Base-by-base conservation (phyloP, 2,329 filamentous ascomycete species). In the Dothistroma septosporum region DNA sequence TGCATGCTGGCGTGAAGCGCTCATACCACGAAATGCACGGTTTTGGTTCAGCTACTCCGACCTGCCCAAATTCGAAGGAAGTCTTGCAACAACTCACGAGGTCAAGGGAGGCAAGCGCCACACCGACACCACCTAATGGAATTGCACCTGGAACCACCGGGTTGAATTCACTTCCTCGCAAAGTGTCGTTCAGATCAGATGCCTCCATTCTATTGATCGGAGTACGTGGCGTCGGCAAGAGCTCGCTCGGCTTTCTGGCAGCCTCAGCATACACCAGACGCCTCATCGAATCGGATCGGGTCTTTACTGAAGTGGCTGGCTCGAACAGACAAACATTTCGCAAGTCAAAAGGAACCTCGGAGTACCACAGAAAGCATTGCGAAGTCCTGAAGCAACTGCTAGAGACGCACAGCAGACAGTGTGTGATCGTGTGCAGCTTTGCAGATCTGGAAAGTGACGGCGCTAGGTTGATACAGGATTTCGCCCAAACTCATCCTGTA, bases 181-280 rank as follows among this genome's bases (percentile, higher is more conserved):
- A 63, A 28, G 65, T 63, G 9, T 53, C 64, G 1, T 89, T 88
- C 69, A 76, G 79, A 9, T 73, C 80, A 10, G 82, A 89, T 77
- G 85, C 87, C 1, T 91, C 89, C 1, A 85, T 92, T 58, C 83
- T 92, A 7, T 79, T 92, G 19, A 82, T 89, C 22, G 89, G 89
- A 1, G 85, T 91, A 59, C 85, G 87, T 14, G 89, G 89, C 11
- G 85, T 87, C 5, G 89, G 89, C 16, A 92, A 92, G 73, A 88
- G 88, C 1, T 91, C 87, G 1, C 77, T 92, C 11, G 89, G 87
- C 14, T 83, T 92, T 53, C 90, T 92, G 63, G 87, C 88, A 6
- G 88, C 88, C 0, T 86, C 86, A 8, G 87, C 87, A 53, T 85
- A 89, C 73, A 84, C 85, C 57, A 81, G 87, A 46, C 85, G 85